Evolutionary conservation across 2,329 filamentous ascomycete species (phyloP), one percentile per base, ranked within the genome.

Genomic region (Diaporthe sp.): DNA sequence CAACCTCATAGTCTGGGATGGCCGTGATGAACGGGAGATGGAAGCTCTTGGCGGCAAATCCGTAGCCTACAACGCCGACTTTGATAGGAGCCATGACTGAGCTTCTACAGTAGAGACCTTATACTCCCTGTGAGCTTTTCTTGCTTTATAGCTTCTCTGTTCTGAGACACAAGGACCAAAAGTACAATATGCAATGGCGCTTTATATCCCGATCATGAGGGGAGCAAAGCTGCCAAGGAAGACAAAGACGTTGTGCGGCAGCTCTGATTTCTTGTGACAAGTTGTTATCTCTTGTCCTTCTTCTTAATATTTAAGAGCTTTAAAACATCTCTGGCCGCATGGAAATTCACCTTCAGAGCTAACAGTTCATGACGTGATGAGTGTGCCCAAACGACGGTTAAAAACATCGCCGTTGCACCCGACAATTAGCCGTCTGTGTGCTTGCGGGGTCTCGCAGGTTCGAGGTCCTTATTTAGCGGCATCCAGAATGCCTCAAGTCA

Each of bases 1-100:
- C 80, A 40, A 89, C 82, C 60, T 86, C 78, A 19, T 87, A 82
- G 60, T 88, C 85, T 3, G 84, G 81, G 76, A 86, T 87, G 1
- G 84, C 82, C 0, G 83, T 80, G 76, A 89, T 87, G 77, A 87
- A 89, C 0, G 88, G 88, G 3, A 89, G 82, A 72, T 89, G 87
- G 74, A 88, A 89, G 75, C 80, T 84, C 76, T 86, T 87, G 22
- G 86, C 80, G 0, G 87, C 84, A 72, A 84, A 84, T 79, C 87
- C 87, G 72, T 89, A 89, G 76, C 87, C 87, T 45, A 89, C 80
- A 58, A 89, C 78, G 50, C 87, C 87, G 47, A 89, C 83, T 77
- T 87, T 88, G 80, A 89, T 71, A 57, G 68, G 52, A 38, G 52
- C 68, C 68, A 71, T 71, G 42, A 12, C 64, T 19, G 17, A 33